phyloP scores from a whole-genome alignment of 371 early-diverging fungal genomes.

The Vairimorpha necatrix region DNA sequence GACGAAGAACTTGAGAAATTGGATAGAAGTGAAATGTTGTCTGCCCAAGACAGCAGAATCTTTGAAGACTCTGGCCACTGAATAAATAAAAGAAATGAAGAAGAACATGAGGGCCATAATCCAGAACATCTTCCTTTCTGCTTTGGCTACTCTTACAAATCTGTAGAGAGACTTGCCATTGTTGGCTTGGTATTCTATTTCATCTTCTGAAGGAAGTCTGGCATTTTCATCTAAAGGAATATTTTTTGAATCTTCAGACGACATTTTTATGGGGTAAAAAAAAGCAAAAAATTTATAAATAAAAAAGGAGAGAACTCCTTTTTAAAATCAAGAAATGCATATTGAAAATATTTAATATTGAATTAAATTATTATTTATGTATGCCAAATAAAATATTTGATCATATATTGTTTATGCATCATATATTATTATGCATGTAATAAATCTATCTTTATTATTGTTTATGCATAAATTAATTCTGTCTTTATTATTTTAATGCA shows the following conservation, averaged over 20 bases:
- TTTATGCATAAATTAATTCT: no score
- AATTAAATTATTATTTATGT: no score
- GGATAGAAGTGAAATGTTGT: constrained; percentile 57
- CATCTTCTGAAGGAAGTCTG: constrained; percentile 49
- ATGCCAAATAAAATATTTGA: no score
- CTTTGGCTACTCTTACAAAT: constrained; percentile 45
- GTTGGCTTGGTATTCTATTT: constrained; percentile 43
- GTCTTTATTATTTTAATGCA: no score
- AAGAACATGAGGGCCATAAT: constrained; percentile 55
- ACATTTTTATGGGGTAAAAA: background rate
- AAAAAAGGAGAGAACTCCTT: background rate
- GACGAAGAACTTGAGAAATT: constrained; percentile 55
- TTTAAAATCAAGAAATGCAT: no score
- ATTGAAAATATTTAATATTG: no score
- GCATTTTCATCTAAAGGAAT: background rate
- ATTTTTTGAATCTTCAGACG: background rate
- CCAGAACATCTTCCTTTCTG: constrained; percentile 55
- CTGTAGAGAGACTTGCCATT: background rate
- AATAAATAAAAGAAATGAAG: constrained; percentile 53
- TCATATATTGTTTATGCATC: no score
- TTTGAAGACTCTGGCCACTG: constrained; percentile 59
- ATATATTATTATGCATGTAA: no score
- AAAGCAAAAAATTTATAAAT: background rate
- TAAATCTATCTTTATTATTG: no score
- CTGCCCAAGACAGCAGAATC: constrained; percentile 55